Percentiles rank a stretch among this genome's conserved stretches.
Evolutionary conservation across 1,284 basidiomycete genomes (phyloP).

Genomic region (Golubevia pallescens): DNA sequence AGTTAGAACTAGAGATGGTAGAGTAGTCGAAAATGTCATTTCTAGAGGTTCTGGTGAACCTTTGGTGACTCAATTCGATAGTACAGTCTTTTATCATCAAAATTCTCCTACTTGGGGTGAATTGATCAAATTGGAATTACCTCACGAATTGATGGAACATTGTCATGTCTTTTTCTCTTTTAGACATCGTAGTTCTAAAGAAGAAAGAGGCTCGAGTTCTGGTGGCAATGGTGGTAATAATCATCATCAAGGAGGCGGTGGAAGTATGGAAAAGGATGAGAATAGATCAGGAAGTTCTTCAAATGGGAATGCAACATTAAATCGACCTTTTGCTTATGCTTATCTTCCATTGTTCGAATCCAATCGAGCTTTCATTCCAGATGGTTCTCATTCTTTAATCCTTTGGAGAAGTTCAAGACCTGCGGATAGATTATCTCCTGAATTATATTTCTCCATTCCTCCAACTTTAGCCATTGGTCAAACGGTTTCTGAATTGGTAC

Average conservation of each 20-base stretch:
- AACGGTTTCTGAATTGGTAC: conserved; percentile 66
- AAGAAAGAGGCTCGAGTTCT: no score
- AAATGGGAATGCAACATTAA: no score
- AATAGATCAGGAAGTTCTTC: no score
- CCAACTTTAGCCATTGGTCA: conserved; percentile 71
- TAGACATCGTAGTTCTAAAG: conserved; percentile 73
- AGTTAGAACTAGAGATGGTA: conserved; percentile 79
- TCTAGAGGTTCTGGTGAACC: conserved; percentile 86
- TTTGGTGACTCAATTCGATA: conserved; percentile 79
- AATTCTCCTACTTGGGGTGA: conserved; percentile 84
- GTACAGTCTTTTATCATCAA: conserved; percentile 72
- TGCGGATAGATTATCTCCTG: conserved; percentile 70
- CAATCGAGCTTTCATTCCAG: conserved; percentile 80
- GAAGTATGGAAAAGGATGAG: no score
- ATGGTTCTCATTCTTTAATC: conserved; percentile 81
- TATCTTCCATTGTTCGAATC: conserved; percentile 86
- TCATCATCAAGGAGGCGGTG: no score
- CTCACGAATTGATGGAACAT: conserved; percentile 73
- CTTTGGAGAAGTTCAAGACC: conserved; percentile 45
- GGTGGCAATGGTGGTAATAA: no score
- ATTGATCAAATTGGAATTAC: conserved; percentile 83
- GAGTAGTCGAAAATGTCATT: conserved; percentile 76
- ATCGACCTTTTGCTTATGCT: conserved; percentile 82
- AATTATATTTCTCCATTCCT: conserved; percentile 68
- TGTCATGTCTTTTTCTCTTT: conserved; percentile 96